Conservation (phyloP, 1,284 basidiomycete genomes). For the Takashimella tepidaria region DNA sequence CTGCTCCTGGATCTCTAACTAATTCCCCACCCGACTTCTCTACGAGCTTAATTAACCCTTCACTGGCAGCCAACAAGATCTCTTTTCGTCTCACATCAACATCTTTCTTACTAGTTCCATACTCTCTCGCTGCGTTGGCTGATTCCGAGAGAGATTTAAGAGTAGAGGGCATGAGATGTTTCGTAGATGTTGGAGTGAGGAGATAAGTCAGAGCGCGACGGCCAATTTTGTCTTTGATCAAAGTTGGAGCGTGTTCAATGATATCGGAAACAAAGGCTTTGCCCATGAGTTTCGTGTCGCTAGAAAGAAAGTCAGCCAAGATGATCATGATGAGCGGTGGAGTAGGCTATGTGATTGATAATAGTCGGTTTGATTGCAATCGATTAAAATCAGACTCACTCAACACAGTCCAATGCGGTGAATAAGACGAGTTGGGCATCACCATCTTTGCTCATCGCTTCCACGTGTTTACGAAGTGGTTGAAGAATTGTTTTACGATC, state of each 20-base stretch:
- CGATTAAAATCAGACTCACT: slow-evolving; percentile 53
- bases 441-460: slow-evolving; percentile 75
- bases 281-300: slow-evolving; percentile 77
- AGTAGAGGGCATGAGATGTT: slow-evolving; percentile 77
- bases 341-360: no score
- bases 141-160: slow-evolving; percentile 65
- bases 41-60: slow-evolving; percentile 63
- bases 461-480: slow-evolving; percentile 74
- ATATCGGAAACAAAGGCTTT: slow-evolving; percentile 64
- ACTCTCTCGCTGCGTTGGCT: slow-evolving; percentile 49
- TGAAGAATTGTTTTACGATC: slow-evolving; percentile 86
- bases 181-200: slow-evolving; percentile 65
- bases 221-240: slow-evolving; percentile 50
- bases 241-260: slow-evolving; percentile 53
- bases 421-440: slow-evolving; percentile 83
- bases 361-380: no score
- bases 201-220: slow-evolving; percentile 75
- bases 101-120: slow-evolving; percentile 73
- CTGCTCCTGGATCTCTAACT: slow-evolving; percentile 68
- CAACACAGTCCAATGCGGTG: slow-evolving; percentile 77
- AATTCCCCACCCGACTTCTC: slow-evolving; percentile 56
- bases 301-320: no score
- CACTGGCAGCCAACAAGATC: slow-evolving; percentile 63
- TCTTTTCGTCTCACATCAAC: slow-evolving; percentile 59
- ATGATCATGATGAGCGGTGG: no score